Evolutionary conservation across 2,329 filamentous ascomycete genomes (phyloP), one percentile per base, ranked within the genome.

Genomic region (Mollisia scopiformis): DNA sequence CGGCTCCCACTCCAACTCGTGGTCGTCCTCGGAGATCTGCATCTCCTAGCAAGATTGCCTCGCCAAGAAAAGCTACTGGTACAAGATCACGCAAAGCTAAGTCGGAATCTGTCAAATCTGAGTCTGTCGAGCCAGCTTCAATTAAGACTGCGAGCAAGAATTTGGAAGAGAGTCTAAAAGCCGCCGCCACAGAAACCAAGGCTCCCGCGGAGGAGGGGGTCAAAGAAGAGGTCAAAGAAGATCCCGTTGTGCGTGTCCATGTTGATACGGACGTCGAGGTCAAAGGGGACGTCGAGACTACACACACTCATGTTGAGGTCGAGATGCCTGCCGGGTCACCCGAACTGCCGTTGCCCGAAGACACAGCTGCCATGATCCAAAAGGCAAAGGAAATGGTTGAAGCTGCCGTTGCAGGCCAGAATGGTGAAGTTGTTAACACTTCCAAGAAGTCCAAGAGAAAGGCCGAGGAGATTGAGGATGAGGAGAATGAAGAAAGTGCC

Each of bases 371-470:
- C 58, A 93, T 97, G 89, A 89, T 98, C 61, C 88, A 88, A 28
- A 88, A 92, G 71, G 95, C 95, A 31, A 92, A 89, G 78, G 86
- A 88, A 68, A 97, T 97, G 91, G 93, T 97, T 5, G 84, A 90
- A 64, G 87, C 87, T 66, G 88, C 88, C 31, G 81, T 88, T 62
- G 59, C 77, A 80, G 10, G 23, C 63, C 60, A 52, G 51, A 67
- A 59, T 25, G 59, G 59, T 10, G 51, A 63, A 16, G n/a, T 14
- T 13, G 31, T 52, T 19, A 52, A 19, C 30, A 47, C 30, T 10
- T 46, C 50, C 10, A 74, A 75, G 31, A 85, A 84, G 73, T 76
- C 78, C 72, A 93, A 93, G 82, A 87, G 92, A 70, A 93, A 93
- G 79, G 86, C 85, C 1, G 86, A 88, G 14, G 90, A 93, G 30